Evolutionary conservation across 2,329 filamentous ascomycete species (phyloP), one percentile per base, ranked within the genome.

Genomic region (Lasiodiplodia gonubiensis): DNA sequence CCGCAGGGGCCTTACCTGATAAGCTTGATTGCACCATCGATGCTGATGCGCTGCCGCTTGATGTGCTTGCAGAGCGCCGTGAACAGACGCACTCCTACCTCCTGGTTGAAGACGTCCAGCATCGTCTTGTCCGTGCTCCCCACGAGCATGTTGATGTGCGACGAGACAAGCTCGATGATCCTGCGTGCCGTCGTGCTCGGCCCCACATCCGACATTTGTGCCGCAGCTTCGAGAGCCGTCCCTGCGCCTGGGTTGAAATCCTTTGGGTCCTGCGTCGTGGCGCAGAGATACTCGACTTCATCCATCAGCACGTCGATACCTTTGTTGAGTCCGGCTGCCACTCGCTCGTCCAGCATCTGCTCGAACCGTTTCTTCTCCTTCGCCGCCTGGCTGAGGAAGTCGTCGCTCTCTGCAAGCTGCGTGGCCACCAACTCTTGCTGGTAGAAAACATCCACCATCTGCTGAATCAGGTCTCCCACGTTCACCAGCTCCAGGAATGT

Each of bases 381-480:
- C 37, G 92, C 91, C 0, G 94, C 92, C 23, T 93, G 91, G 75
- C 97, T 93, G 57, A 99, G 84, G 74, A 99, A 99, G 80, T 99
- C 95, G 76, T 97, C 96, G 52, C 92, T 89, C 76, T 98, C 94
- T 1, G 91, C 91, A 64, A 99, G 89, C 73, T 92, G 92, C 16
- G 91, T 88, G 0, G 88, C 87, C 6, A 93, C 89, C 33, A 99
- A 86, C 80, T 99, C 95, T 80, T 98, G 95, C 76, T 97, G 92
- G 80, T 97, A 99, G 77, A 99, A 99, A 39, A 99, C 93, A 76
- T 99, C 95, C 68, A 99, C 89, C 95, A 99, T 99, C 78, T 99
- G 95, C 68, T 96, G 93, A 73, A 99, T 99, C 68, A 99, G 85
- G 77, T 99, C 95, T 68, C 95, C 95, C 0, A 99, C 94, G 76